A percentile compares a stretch with the other conserved stretches of the same genome.
phyloP scores from a whole-genome alignment of 1,284 basidiomycete genomes.

The Ustilago shanxiensis region DNA sequence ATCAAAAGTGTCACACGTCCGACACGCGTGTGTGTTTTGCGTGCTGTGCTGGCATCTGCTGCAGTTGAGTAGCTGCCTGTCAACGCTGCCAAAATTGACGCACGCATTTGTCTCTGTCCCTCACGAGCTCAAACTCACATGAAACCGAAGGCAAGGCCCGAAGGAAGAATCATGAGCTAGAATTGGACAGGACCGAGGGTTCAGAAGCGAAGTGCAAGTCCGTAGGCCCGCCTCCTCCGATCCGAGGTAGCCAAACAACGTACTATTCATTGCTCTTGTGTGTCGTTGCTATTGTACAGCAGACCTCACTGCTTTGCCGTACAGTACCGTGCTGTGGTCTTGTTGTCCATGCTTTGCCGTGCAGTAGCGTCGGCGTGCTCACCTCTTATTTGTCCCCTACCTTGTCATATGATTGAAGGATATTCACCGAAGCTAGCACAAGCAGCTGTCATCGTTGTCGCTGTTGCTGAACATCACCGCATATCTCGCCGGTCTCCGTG shows the following conservation, averaged over 20 bases:
- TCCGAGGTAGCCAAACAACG: slow-evolving; percentile 1
- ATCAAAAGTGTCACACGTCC: neutral
- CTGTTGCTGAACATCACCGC: neutral
- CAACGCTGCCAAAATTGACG: neutral
- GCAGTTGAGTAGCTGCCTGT: neutral
- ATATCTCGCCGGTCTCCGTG: neutral
- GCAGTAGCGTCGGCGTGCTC: slow-evolving; percentile 1
- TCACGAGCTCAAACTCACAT: neutral
- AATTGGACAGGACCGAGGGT: neutral
- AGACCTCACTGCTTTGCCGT: too few relatives aligned
- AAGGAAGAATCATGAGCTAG: neutral
- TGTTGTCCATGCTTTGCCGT: neutral
- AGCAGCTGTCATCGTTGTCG: neutral
- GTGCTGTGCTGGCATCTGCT: neutral
- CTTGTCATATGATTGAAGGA: neutral
- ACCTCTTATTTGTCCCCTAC: neutral
- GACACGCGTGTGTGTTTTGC: neutral
- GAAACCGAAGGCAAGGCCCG: too few relatives aligned
- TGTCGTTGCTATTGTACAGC: too few relatives aligned
- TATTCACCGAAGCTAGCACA: neutral
- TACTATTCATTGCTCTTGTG: too few relatives aligned
- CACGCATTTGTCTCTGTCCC: neutral
- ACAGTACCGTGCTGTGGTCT: too few relatives aligned
- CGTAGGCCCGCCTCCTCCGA: neutral
- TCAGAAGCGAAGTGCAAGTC: neutral